Conservation (phyloP, 2,329 filamentous ascomycete genomes). For the Xylaria polymorpha region DNA sequence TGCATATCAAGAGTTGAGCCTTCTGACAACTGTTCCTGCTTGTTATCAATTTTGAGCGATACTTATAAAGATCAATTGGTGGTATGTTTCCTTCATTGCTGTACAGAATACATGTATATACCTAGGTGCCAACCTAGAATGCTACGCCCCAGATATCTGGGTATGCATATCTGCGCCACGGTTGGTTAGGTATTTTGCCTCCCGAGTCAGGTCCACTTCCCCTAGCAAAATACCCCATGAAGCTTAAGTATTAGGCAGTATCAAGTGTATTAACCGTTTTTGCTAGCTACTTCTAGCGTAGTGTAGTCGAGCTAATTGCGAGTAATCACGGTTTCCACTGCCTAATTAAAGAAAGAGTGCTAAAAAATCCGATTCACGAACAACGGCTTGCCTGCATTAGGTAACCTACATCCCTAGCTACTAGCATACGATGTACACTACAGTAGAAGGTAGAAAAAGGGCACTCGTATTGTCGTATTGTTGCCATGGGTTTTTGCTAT, state of each 20-base stretch:
- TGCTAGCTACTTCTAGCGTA: slow-evolving; percentile 28
- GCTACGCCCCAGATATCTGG: too few species aligned
- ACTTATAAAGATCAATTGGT: not conserved
- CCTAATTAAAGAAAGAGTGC: slow-evolving; percentile 20
- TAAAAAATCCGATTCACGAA: slow-evolving; percentile 4
- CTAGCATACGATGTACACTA: not conserved
- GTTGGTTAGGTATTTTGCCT: slow-evolving; percentile 8
- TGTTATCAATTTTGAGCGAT: not conserved
- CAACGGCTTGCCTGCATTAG: slow-evolving; percentile 8
- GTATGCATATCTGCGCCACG: not conserved
- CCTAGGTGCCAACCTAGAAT: too few species aligned
- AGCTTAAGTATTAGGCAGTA: slow-evolving; percentile 12
- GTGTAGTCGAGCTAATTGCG: not conserved
- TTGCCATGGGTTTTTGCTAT: slow-evolving; percentile 1
- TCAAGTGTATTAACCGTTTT: slow-evolving; percentile 7
- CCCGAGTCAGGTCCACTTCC: not conserved
- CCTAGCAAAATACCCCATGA: slow-evolving; percentile 4
- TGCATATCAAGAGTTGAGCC: slow-evolving; percentile 1
- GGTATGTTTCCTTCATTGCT: not conserved
- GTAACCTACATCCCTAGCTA: not conserved
- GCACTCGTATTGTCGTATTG: slow-evolving; percentile 10
- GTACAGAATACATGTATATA: not conserved
- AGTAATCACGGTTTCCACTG: slow-evolving; percentile 25
- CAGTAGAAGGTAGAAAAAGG: not conserved
- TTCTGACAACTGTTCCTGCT: not conserved